Base-by-base conservation (phyloP, 2,329 filamentous ascomycete species). In the Calonectria ilicicola region DNA sequence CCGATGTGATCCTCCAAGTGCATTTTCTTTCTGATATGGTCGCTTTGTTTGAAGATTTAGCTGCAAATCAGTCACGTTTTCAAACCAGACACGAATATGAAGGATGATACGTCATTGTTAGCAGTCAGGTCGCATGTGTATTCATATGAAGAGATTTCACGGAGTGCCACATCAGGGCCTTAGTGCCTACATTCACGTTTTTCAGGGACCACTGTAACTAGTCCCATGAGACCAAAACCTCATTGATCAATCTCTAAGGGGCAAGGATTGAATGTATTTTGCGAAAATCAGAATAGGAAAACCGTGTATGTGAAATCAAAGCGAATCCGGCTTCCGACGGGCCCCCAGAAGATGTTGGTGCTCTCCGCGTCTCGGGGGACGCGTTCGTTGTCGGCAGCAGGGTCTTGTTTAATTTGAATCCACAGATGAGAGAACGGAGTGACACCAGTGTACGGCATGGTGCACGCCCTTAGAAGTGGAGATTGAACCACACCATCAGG, bases 401-500 rank as follows among this genome's bases (percentile, higher is more conserved):
- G 53, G 53, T 60, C 5, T 60, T 27, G 32, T 60, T 60, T 60
- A 60, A 60, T 60, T 60, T 60, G 53, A 21, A 40, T 10, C 53
- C 53, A 60, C 53, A 38, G 53, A 42, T 26, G 53, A 60, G 53
- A 21, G 32, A 29, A 60, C 53, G 53, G 29, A 38, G 53, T 23
- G 35, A 60, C 38, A 23, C 53, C 53, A 35, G 4, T 40, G n/a
- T 17, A 60, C 17, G 38, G 53, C 10, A 60, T 60, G 53, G 53
- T 60, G 53, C 32, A 38, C 21, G 53, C 38, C 49, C 14, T 21
- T 15, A 60, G 32, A 60, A 60, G 53, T 60, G 53, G 53, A 60
- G 53, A 60, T 60, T 60, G 53, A 60, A 60, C 53, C 53, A 60
- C 53, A 60, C 38, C 53, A 15, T 40, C 53, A 60, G 53, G 32